Base-by-base conservation (phyloP, 768 basidiomycete genomes). In the Lactarius tabidus region DNA sequence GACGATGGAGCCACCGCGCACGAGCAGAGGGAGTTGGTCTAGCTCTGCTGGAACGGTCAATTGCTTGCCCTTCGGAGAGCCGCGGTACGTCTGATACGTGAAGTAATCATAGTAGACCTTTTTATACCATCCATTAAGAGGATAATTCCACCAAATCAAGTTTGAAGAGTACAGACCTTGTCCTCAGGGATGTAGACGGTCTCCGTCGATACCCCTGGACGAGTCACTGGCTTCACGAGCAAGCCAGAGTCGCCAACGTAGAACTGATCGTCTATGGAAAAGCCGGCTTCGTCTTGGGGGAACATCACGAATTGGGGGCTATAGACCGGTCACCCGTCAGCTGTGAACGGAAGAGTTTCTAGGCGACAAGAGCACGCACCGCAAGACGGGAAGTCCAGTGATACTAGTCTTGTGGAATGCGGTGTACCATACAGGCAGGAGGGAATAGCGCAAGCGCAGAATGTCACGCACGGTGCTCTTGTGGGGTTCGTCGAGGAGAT, bases 391-490 rank as follows among this genome's bases (percentile, higher is more conserved):
- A 29, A 88, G 72, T 1, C 96, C 96, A 7, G 82, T 87, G 14
- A 88, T 80, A 67, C 87, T 90, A 7, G 93, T 86, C 74, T 98
- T 92, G 51, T 87, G 83, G 85, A 98, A 98, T 2, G 92, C 92
- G n/a, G 92, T 98, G 75, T 99, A 99, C 95, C 96, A 98, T 18
- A 95, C 81, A 0, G 94, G 93, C 31, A 99, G 78, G 78, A 98
- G 82, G 43, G 83, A 80, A 76, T 99, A 98, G 53, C 97, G 79
- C 62, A 98, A 77, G 29, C 88, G 84, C 56, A 99, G 78, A 58
- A 88, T 82, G 67, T 92, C 87, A 39, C 88, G 85, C 52, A 98
- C 76, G 57, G 93, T 89, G 39, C 84, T 80, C 79, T 91, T 92
- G 80, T 91, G 89, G 3, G 95, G 95, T 70, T 97, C 88, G 14